Conservation (phyloP, 2,329 filamentous ascomycete species). For the Emydomyces testavorans region DNA sequence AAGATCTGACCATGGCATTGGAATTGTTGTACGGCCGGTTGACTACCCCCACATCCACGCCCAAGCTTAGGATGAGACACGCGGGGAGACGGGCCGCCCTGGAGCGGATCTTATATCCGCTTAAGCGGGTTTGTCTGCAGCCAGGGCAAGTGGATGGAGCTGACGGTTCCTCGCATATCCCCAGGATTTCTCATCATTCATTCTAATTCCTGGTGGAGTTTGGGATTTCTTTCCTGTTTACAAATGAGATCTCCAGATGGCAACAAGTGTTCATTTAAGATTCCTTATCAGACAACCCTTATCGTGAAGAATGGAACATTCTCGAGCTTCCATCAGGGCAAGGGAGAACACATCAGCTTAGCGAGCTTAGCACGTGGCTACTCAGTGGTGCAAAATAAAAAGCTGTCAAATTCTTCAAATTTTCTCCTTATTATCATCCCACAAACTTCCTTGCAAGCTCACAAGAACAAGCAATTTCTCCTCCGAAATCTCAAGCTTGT, state of each 20-base stretch:
- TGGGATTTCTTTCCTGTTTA: neutral
- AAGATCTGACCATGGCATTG: neutral
- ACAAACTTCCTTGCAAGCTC: neutral
- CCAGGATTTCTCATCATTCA: neutral
- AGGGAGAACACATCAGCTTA: slow-evolving; percentile 6
- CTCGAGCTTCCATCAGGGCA: neutral
- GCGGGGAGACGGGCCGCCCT: neutral
- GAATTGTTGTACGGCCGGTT: no score
- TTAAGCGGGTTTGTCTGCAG: neutral
- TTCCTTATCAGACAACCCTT: neutral
- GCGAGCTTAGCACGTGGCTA: slow-evolving; percentile 7
- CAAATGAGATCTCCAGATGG: neutral
- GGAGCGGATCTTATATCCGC: neutral
- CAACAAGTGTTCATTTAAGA: neutral
- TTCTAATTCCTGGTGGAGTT: no score
- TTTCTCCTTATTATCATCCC: neutral
- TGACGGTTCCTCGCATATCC: slow-evolving; percentile 3
- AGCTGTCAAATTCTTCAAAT: neutral
- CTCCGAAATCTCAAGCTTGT: neutral
- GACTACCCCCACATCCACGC: no score
- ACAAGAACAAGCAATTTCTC: neutral
- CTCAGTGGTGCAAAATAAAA: slow-evolving; percentile 3
- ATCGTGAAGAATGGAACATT: neutral
- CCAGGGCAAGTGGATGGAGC: neutral
- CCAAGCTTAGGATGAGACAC: neutral